Evolutionary conservation across 352 stramenopile genomes (phyloP), one percentile per base, ranked within the genome.

Genomic region (Phytophthora cactorum): DNA sequence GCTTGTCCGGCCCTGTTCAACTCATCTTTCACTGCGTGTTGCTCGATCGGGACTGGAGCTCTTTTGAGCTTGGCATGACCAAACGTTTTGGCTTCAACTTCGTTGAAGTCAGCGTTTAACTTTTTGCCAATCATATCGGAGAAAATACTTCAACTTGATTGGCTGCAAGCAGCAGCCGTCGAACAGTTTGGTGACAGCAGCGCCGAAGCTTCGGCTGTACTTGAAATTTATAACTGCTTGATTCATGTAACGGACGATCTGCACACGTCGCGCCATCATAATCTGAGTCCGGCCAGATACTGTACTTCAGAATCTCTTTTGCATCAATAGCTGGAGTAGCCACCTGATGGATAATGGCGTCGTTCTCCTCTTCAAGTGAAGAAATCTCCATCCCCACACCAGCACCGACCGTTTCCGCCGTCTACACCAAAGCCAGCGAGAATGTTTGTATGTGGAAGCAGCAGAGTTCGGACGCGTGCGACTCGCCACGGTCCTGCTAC

Each of bases 381-480:
- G 44, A 56, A 4, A 63, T 56, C 29, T 25, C 5, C 46, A 15
- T 64, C 38, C 34, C 27, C 12, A 67, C 52, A n/a, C 32, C 63
- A 11, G 11, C 63, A 14, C 49, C 63, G 2, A 66, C 53, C 2
- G 8, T 50, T 0, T 28, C 64, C 10, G 10, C 50, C 17, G 8
- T 67, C 11, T 73, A 74, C 55, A 45, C 50, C 2, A 58, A 39
- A 41, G 63, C 71, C 11, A 75, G 67, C 44, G 52, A 78, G n/a
- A 75, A 78, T 46, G 62, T 73, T 34, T 78, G 71, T 44, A 78
- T 78, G 71, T 78, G 71, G 71, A 41, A 41, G 14, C 58, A 65
- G 34, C 53, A 72, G 47, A 70, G 46, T 15, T 65, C 52, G 28
- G 66, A 75, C 58, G 52, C 51, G 22, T 79, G 68, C 49, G 57